Conservation (phyloP, 225 moss, liverwort and hornwort species). For the Marchantia paleacea region DNA sequence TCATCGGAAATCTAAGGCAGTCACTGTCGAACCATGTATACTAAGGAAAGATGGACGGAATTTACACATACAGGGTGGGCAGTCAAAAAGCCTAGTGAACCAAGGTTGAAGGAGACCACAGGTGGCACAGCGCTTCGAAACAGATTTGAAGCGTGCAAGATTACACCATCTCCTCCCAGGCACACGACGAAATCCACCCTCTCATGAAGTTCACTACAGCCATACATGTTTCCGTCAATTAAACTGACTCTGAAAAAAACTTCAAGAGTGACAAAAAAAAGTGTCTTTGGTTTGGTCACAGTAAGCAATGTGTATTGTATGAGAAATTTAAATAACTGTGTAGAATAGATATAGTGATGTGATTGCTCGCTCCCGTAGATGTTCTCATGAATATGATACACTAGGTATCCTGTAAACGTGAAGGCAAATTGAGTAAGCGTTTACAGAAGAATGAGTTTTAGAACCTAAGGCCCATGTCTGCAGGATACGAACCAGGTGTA, state of each 20-base stretch:
- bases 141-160: slow-evolving; percentile 84
- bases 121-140: slow-evolving; percentile 90
- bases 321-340: too few relatives aligned
- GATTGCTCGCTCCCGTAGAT: too few relatives aligned
- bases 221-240: neutral
- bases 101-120: slow-evolving; percentile 92
- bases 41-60: neutral
- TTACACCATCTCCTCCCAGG: slow-evolving; percentile 90
- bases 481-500: too few relatives aligned
- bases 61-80: slow-evolving; percentile 54
- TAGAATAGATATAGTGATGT: too few relatives aligned
- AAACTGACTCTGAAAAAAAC: neutral
- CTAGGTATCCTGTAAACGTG: too few relatives aligned
- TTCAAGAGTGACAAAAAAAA: neutral
- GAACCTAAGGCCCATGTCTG: too few relatives aligned
- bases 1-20: too few relatives aligned
- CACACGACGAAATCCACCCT: slow-evolving; percentile 92
- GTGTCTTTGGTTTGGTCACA: neutral
- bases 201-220: slow-evolving; percentile 70
- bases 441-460: too few relatives aligned
- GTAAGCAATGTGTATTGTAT: too few relatives aligned
- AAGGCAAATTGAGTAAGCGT: too few relatives aligned
- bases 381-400: too few relatives aligned
- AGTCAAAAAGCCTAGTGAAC: slow-evolving; percentile 85
- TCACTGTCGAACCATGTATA: neutral